Evolutionary conservation across 768 basidiomycete species (phyloP).

Genomic region (Pseudohyphozyma bogoriensis): DNA sequence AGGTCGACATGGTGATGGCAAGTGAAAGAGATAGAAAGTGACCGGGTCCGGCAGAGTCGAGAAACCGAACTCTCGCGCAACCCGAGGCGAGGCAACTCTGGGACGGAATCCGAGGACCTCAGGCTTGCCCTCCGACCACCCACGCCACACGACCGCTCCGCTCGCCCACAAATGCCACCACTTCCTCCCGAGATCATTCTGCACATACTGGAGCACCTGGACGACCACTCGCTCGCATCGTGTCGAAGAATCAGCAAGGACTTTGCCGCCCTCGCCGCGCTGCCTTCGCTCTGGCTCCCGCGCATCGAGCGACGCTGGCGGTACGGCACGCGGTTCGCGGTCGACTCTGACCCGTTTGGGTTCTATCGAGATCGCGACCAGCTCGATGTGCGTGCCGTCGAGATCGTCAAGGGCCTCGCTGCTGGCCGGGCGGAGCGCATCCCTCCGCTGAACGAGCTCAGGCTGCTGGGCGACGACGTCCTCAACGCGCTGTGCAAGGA

Average conservation of each 20-base stretch:
- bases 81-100: too few relatives aligned
- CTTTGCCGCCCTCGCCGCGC: not conserved
- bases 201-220: too few relatives aligned
- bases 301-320: not conserved
- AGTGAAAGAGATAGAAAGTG: too few relatives aligned
- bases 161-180: too few relatives aligned
- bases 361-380: not conserved
- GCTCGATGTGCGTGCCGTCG: not conserved
- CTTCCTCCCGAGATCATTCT: too few relatives aligned
- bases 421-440: not conserved
- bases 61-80: too few relatives aligned
- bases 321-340: not conserved
- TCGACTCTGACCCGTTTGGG: not conserved
- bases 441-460: not conserved
- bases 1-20: too few relatives aligned
- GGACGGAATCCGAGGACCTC: too few relatives aligned
- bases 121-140: too few relatives aligned
- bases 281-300: not conserved
- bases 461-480: conserved; percentile 9
- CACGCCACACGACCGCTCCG: too few relatives aligned
- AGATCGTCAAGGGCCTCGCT: not conserved
- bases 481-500: not conserved
- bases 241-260: not conserved
- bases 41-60: too few relatives aligned
- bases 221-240: too few relatives aligned